Conservation (phyloP, 2,329 filamentous ascomycete genomes). For the Aspergillus brunneoviolaceus region DNA sequence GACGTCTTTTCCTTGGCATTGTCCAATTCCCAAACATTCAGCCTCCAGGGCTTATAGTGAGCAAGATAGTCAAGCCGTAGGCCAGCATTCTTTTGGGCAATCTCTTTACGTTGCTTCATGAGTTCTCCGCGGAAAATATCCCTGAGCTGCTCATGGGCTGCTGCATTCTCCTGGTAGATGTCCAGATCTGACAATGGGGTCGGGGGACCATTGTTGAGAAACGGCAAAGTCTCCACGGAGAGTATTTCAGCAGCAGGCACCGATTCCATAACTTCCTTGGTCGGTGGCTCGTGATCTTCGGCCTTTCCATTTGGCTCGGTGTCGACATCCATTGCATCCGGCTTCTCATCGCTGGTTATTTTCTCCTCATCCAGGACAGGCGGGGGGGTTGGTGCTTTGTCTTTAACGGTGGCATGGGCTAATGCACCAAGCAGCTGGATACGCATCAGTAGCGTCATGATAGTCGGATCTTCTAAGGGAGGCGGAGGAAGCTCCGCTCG, state of each 20-base stretch:
- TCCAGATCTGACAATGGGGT: slow-evolving; percentile 48
- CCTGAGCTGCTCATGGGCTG: slow-evolving; percentile 40
- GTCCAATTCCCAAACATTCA: slow-evolving; percentile 45
- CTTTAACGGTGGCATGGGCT: slow-evolving; percentile 33
- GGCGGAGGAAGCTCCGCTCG: slow-evolving; percentile 44
- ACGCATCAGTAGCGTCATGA: slow-evolving; percentile 43
- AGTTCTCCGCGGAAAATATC: slow-evolving; percentile 40
- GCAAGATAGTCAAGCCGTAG: slow-evolving; percentile 42
- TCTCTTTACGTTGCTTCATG: slow-evolving; percentile 39
- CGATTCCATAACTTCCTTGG: slow-evolving; percentile 18
- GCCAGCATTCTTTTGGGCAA: slow-evolving; percentile 40
- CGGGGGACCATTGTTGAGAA: slow-evolving; percentile 43
- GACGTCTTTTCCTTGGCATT: slow-evolving; percentile 40
- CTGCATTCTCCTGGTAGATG: slow-evolving; percentile 43
- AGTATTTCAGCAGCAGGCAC: slow-evolving; percentile 27
- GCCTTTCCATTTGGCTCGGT: slow-evolving; percentile 17
- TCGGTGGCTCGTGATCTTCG: slow-evolving; percentile 14
- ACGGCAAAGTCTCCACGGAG: slow-evolving; percentile 47
- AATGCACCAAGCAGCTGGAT: slow-evolving; percentile 48
- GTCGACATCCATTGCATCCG: slow-evolving; percentile 7
- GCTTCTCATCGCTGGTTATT: slow-evolving; percentile 6
- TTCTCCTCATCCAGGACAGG: slow-evolving; percentile 5
- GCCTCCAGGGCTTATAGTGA: slow-evolving; percentile 47
- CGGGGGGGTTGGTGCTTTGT: slow-evolving; percentile 15
- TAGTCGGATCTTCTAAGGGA: slow-evolving; percentile 42